A percentile compares a stretch with the other conserved stretches of the same genome.
Conservation (phyloP, 176 grass and related monocot species). For the Olyra latifolia region DNA sequence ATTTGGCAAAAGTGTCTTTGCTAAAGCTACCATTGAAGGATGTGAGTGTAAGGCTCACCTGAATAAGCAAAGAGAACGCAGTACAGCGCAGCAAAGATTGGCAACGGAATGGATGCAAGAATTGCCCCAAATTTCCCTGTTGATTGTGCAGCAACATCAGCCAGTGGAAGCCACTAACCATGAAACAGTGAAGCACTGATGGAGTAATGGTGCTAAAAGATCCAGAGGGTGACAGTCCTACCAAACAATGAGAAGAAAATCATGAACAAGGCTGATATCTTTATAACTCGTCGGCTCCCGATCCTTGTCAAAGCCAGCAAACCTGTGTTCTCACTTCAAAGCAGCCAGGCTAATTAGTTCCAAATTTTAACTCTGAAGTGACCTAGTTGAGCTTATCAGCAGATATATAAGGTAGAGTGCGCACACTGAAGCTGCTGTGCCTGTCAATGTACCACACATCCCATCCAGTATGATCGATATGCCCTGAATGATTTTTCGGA, state of each 20-base stretch:
- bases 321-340: conserved; percentile 84
- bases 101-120: conserved; percentile 85
- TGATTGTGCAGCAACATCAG: conserved; percentile 11
- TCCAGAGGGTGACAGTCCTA: conserved; percentile 22
- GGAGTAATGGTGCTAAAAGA: background rate
- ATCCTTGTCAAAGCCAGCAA: conserved; percentile 78
- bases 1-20: no score
- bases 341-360: conserved; percentile 1
- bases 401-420: background rate
- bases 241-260: conserved; percentile 95
- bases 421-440: conserved; percentile 91
- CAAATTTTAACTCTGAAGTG: background rate
- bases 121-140: conserved; percentile 96
- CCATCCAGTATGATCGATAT: conserved; percentile 90
- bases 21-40: background rate
- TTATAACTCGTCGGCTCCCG: conserved; percentile 81
- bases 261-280: conserved; percentile 88
- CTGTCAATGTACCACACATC: conserved; percentile 78
- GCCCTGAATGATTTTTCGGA: conserved; percentile 47
- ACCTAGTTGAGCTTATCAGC: background rate
- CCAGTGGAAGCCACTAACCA: background rate
- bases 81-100: conserved; percentile 78
- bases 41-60: conserved; percentile 41
- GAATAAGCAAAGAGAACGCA: conserved; percentile 90
- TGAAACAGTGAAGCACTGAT: background rate